phyloP scores from a whole-genome alignment of 345 rosid species.

The Eucalyptus lansdowneana region DNA sequence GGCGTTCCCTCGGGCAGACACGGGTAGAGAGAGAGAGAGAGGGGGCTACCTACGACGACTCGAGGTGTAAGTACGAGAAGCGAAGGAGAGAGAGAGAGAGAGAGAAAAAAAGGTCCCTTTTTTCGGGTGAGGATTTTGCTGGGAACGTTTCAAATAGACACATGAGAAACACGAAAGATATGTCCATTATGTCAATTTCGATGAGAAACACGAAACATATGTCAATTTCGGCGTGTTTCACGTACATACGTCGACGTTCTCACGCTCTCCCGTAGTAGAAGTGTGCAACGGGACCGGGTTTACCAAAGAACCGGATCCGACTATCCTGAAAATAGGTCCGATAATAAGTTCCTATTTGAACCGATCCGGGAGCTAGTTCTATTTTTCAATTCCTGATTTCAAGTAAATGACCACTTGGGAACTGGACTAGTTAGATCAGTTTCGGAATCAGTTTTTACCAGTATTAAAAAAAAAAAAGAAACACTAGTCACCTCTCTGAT shows the following conservation, averaged over 20 bases:
- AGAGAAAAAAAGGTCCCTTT: neutral
- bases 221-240: neutral
- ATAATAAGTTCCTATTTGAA: no score
- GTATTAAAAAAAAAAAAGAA: no score
- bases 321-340: no score
- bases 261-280: no score
- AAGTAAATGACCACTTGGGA: no score
- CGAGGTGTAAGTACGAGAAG: neutral
- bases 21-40: neutral
- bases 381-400: no score
- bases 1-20: neutral
- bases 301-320: no score
- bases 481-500: no score
- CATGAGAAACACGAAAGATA: neutral
- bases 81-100: neutral
- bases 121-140: neutral
- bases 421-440: no score
- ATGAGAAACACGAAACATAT: neutral
- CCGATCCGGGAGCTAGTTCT: rapidly evolving
- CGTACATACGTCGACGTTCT: neutral
- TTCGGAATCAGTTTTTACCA: no score
- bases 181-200: no score
- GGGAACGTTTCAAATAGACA: neutral
- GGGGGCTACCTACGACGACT: neutral
- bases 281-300: no score